phyloP scores from a whole-genome alignment of 345 rosid species.

The Citropsis articulata region DNA sequence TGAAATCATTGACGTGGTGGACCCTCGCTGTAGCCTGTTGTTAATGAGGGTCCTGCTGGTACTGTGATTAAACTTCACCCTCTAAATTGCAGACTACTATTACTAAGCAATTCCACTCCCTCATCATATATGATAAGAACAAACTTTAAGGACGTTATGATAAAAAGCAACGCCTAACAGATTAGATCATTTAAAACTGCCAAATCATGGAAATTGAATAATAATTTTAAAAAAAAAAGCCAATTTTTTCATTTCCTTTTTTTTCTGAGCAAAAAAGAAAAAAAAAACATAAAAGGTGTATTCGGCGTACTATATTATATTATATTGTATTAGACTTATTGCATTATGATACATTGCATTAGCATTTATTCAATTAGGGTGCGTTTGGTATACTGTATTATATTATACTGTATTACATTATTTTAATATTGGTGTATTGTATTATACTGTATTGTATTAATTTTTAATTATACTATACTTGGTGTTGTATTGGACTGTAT shows the following conservation, averaged over 20 bases:
- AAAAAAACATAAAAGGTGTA: no score
- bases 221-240: not conserved
- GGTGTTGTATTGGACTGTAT: no score
- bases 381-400: no score
- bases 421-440: no score
- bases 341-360: no score
- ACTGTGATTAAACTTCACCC: not conserved
- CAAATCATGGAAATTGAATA: not conserved
- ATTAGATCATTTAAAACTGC: not conserved
- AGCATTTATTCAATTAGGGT: no score
- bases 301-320: no score
- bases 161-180: not conserved
- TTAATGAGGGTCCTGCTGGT: not conserved
- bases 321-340: accelerated
- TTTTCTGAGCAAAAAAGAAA: conserved; percentile 12
- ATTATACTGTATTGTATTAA: no score
- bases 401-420: no score
- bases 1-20: conserved; percentile 7
- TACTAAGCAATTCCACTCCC: not conserved
- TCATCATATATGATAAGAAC: not conserved
- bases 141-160: not conserved
- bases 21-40: not conserved
- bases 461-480: no score
- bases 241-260: conserved; percentile 11
- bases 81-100: not conserved